Conservation (phyloP, 257 asterid species). For the Fraxinus anomala region DNA sequence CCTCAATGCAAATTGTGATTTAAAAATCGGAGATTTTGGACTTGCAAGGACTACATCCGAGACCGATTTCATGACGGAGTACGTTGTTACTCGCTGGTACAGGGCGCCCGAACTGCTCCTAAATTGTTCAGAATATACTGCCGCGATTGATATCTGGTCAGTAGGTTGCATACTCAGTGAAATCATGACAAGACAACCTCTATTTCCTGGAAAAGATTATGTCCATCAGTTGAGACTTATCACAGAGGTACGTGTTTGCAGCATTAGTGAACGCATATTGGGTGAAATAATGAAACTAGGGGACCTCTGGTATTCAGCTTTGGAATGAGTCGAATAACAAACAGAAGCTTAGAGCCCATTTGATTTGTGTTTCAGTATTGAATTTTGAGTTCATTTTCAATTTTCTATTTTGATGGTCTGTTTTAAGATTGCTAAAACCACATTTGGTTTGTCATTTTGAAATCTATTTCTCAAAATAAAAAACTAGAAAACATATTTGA, state of each 20-base stretch:
- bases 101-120: constrained; percentile 95
- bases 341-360: too few species aligned
- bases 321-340: too few species aligned
- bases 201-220: constrained; percentile 93
- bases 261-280: not conserved
- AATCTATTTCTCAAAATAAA: too few species aligned
- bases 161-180: constrained; percentile 98
- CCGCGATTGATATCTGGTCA: constrained; percentile 97
- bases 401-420: too few species aligned
- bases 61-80: constrained; percentile 98
- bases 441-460: too few species aligned
- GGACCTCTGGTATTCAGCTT: too few species aligned
- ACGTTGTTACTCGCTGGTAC: constrained; percentile 97
- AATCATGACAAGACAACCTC: constrained; percentile 87
- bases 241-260: constrained; percentile 64
- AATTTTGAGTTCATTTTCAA: too few species aligned
- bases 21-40: constrained; percentile 94
- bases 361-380: too few species aligned
- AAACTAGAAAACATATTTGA: too few species aligned
- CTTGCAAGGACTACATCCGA: constrained; percentile 98
- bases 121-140: constrained; percentile 96
- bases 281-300: too few species aligned
- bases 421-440: too few species aligned
- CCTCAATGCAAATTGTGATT: constrained; percentile 81
- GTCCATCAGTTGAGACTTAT: constrained; percentile 96